Evolutionary conservation across 108 stramenopile species (phyloP), one percentile per base, ranked within the genome.

Genomic region (Nitzschia sp.): DNA sequence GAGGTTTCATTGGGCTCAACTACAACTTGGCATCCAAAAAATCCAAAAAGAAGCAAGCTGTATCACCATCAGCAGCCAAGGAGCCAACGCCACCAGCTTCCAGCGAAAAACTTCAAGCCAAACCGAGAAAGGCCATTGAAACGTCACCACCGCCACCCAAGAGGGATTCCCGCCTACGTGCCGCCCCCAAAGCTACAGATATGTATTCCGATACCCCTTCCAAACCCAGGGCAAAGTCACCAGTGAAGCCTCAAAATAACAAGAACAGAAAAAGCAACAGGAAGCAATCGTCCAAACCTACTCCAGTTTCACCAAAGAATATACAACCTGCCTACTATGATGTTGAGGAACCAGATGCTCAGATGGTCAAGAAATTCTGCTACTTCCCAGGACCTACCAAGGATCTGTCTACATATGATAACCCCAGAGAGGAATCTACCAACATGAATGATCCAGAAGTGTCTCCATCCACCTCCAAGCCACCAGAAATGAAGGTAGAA

Each of bases 1-100:
- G 75, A 3, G 75, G 75, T 43, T 76, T 76, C 44, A 63, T 55
- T 17, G 75, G 75, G 6, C 51, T 76, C 21, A 62, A 76, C 38
- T 76, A 53, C 44, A 53, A 69, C 14, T 41, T 60, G 10, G 42
- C 57, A 10, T 59, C 24, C 22, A n/a, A 41, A 40, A 62, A 25
- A 6, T 10, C 25, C 15, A 51, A 40, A 22, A n/a, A 22, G 40
- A 39, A 57, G 25, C 48, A 70, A 38, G 29, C 21, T 2, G 25
- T 7, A 2, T 10, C 19, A 53, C 50, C 43, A 3, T 41, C 41
- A 11, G 22, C 65, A 24, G 52, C 39, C 17, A 51, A 52, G 40
- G 65, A 65, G 12, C 42, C 22, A 1, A 41, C 2, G 38, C 12
- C 14, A 3, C 59, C 38, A 40, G 17, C 11, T 19, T 40, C 29